These are phyloP conservation scores for Emericellopsis terricola DNA, from an alignment of 495 filamentous ascomycete genomes.

Conservation along the genomic window DNA sequence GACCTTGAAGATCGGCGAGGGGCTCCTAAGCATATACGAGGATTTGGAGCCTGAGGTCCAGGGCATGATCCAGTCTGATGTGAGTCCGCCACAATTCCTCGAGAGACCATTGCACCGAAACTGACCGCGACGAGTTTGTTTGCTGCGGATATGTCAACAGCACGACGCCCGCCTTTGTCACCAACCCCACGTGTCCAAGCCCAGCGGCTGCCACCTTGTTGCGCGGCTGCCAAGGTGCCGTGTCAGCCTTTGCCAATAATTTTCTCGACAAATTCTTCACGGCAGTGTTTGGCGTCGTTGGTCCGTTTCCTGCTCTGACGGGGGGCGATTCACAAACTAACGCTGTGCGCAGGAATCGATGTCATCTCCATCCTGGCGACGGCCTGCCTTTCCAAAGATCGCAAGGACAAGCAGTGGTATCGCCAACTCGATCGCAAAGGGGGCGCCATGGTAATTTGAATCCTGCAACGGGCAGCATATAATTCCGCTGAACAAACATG, in stretches of 20 bases:
- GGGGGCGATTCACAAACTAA: too few relatives aligned
- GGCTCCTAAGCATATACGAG: constrained; percentile 36
- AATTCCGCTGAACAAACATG: neutral
- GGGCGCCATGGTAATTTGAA: constrained; percentile 10
- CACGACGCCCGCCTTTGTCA: constrained; percentile 43
- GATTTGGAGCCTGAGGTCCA: constrained; percentile 31
- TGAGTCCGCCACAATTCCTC: constrained; percentile 15
- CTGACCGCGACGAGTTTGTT: too few relatives aligned
- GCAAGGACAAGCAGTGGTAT: constrained; percentile 54
- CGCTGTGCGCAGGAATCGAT: constrained; percentile 35
- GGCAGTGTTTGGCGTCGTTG: constrained; percentile 56
- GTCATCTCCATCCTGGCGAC: constrained; percentile 41
- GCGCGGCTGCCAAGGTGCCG: constrained; percentile 42
- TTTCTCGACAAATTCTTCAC: constrained; percentile 60
- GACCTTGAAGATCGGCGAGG: constrained; percentile 42
- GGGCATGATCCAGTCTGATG: constrained; percentile 45
- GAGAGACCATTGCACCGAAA: too few relatives aligned
- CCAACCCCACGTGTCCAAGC: constrained; percentile 40
- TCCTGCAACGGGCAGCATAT: neutral
- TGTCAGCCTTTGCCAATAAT: constrained; percentile 43
- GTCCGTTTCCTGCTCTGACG: constrained; percentile 14
- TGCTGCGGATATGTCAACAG: constrained; percentile 62
- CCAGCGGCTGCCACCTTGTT: constrained; percentile 44
- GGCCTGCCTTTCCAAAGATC: constrained; percentile 52
- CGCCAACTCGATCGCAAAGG: constrained; percentile 57